These are phyloP conservation scores for Pisolithus tinctorius DNA, from an alignment of 768 basidiomycete genomes.

Conservation along the genomic window DNA sequence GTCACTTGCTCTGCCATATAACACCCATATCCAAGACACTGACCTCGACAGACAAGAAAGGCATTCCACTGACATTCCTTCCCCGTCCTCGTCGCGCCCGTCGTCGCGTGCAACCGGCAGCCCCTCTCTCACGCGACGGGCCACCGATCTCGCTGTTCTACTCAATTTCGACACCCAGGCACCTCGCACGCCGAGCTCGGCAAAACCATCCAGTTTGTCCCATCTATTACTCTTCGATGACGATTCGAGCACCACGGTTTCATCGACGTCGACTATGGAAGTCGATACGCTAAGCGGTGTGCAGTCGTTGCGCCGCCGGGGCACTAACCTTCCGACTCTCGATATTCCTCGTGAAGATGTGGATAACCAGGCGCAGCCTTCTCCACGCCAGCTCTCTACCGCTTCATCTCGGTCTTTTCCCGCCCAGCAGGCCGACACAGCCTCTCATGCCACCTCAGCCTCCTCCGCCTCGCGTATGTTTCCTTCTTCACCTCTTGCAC, in stretches of 20 bases:
- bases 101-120: conserved; percentile 31
- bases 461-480: conserved; percentile 16
- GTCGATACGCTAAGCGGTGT: conserved; percentile 18
- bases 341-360: conserved; percentile 27
- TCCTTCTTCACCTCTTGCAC: conserved; percentile 25
- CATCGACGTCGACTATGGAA: conserved; percentile 18
- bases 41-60: conserved; percentile 23
- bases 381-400: conserved; percentile 19
- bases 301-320: conserved; percentile 25
- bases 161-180: conserved; percentile 57
- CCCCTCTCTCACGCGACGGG: conserved; percentile 50
- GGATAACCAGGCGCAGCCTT: conserved; percentile 16
- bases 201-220: conserved; percentile 38
- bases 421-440: conserved; percentile 15
- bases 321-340: conserved; percentile 23
- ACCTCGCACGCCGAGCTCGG: conserved; percentile 29
- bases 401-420: conserved; percentile 18
- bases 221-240: conserved; percentile 31
- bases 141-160: conserved; percentile 71
- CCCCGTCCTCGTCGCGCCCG: conserved; percentile 30
- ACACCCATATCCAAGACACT: conserved; percentile 15
- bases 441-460: conserved; percentile 8
- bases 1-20: conserved; percentile 29
- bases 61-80: conserved; percentile 28
- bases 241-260: conserved; percentile 14